Conservation (phyloP, 1,284 basidiomycete species). For the Peniophora sp. region DNA sequence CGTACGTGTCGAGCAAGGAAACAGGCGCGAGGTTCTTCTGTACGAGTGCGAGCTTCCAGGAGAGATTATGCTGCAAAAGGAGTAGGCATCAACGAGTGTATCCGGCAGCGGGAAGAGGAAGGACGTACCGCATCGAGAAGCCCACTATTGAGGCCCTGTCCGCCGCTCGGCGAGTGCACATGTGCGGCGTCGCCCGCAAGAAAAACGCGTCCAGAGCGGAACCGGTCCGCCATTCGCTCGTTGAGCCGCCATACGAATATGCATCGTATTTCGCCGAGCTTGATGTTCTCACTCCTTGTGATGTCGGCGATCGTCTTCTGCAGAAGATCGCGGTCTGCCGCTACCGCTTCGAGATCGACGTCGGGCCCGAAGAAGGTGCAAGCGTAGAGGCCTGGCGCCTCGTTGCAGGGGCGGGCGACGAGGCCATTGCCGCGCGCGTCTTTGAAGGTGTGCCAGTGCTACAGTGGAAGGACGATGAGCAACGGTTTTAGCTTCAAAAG, state of each 20-base stretch:
- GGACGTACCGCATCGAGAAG: slow-evolving; percentile 9
- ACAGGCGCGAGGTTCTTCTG: slow-evolving; percentile 10
- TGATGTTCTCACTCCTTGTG: no score
- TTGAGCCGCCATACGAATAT: background rate
- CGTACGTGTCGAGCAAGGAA: slow-evolving; percentile 15
- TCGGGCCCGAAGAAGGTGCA: no score
- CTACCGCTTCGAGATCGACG: no score
- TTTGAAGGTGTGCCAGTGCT: no score
- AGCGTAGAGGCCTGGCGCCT: no score
- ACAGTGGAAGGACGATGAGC: no score
- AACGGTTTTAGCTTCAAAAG: no score
- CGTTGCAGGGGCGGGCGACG: no score
- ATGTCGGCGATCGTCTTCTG: no score
- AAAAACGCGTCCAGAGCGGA: background rate
- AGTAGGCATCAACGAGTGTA: background rate
- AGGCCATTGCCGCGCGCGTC: no score
- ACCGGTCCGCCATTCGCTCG: background rate
- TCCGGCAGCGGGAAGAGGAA: background rate
- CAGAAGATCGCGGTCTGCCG: no score
- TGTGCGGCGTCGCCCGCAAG: slow-evolving; percentile 6
- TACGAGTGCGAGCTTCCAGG: slow-evolving; percentile 18
- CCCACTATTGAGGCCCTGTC: slow-evolving; percentile 12
- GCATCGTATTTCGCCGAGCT: no score
- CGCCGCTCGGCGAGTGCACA: slow-evolving; percentile 11
- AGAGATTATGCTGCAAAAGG: slow-evolving; percentile 14